Evolutionary conservation across 73 alveolate species (phyloP).

Genomic region (Paramecium pentaurelia): DNA sequence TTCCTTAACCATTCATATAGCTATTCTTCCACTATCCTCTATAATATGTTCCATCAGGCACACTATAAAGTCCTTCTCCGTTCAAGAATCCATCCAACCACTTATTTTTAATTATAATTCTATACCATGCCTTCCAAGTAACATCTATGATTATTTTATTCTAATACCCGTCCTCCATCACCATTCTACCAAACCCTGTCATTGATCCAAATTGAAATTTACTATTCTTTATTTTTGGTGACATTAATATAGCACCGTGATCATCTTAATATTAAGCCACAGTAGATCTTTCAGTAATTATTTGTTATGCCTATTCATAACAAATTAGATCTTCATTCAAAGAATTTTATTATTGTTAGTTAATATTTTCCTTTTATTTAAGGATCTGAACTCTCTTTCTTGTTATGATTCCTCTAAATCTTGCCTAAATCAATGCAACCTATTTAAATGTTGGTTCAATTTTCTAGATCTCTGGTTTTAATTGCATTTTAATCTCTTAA

Average conservation of each 20-base stretch:
- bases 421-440: background rate
- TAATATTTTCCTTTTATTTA: background rate
- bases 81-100: background rate
- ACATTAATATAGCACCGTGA: background rate
- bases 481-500: background rate
- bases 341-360: background rate
- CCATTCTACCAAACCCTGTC: background rate
- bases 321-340: background rate
- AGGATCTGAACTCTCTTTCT: background rate
- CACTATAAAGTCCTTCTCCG: background rate
- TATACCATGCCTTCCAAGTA: constrained; percentile 4
- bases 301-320: background rate
- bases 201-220: background rate
- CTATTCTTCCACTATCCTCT: background rate
- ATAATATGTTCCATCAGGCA: background rate
- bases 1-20: background rate
- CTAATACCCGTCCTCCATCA: background rate
- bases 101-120: background rate
- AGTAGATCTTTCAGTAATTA: background rate
- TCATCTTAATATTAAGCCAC: background rate
- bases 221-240: background rate
- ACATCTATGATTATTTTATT: background rate
- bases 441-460: background rate
- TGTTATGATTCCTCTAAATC: background rate
- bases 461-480: background rate